A percentile compares a stretch with the other conserved stretches of the same genome.
Conservation (phyloP, 805 yeast species). For the Allodekkera sacchari region DNA sequence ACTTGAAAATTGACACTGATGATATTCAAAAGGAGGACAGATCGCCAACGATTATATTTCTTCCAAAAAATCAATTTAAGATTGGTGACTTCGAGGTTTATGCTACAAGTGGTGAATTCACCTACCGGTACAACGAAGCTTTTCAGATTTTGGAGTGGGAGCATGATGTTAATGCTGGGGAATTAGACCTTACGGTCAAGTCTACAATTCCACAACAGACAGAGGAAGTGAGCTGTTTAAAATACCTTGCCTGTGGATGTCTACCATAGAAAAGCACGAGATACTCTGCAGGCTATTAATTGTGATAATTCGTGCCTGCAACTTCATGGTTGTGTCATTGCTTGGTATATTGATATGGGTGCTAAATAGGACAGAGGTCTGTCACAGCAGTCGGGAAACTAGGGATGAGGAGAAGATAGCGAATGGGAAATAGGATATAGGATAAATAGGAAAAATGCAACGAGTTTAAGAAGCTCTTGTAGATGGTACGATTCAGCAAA, state of each 20-base stretch:
- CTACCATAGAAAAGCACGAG: conserved; percentile 10
- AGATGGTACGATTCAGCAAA: no score
- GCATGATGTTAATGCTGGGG: conserved; percentile 32
- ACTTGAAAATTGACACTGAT: conserved; percentile 33
- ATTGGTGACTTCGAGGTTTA: conserved; percentile 39
- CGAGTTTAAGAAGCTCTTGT: no score
- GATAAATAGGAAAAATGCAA: no score
- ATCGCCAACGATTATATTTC: conserved; percentile 50
- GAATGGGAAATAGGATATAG: no score
- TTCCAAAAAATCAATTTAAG: conserved; percentile 70
- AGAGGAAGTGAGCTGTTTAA: conserved; percentile 15
- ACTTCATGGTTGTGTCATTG: conserved; percentile 7
- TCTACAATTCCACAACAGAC: conserved; percentile 6
- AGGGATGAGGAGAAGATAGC: no score
- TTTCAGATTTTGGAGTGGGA: conserved; percentile 63
- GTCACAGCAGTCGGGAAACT: no score
- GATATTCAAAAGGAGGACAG: conserved; percentile 7
- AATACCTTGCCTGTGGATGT: conserved; percentile 28
- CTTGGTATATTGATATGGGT: no score
- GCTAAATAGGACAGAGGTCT: no score
- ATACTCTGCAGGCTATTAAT: conserved; percentile 24
- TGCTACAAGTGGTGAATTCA: conserved; percentile 42
- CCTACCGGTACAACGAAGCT: conserved; percentile 40
- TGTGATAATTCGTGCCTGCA: conserved; percentile 9
- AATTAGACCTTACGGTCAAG: conserved; percentile 14